phyloP scores from a whole-genome alignment of 2,329 filamentous ascomycete genomes.

The Fusarium brevicatenulatum region DNA sequence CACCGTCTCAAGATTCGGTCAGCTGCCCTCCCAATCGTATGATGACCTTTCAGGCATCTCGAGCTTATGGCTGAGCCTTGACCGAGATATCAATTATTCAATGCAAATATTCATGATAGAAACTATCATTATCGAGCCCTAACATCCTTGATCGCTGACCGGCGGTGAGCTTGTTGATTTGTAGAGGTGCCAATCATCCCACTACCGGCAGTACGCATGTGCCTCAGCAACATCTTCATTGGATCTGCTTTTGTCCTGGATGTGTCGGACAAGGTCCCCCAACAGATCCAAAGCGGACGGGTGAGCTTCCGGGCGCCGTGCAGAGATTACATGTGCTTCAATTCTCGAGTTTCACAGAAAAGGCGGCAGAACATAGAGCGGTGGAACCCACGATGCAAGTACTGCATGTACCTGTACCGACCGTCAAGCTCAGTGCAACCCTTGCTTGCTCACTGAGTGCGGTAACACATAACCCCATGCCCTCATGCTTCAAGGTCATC shows the following conservation, averaged over 20 bases:
- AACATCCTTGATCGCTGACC: constrained; percentile 29
- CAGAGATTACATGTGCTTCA: constrained; percentile 16
- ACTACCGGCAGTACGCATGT: constrained; percentile 31
- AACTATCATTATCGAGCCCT: constrained; percentile 4
- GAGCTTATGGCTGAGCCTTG: constrained; percentile 9
- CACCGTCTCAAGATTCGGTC: constrained; percentile 41
- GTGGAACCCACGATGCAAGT: constrained; percentile 33
- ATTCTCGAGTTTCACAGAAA: constrained; percentile 14
- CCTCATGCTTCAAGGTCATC: constrained; percentile 2
- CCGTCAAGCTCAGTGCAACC: not conserved
- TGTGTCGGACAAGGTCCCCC: constrained; percentile 18
- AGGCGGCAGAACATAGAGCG: constrained; percentile 19
- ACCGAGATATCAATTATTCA: constrained; percentile 5
- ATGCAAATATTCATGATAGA: constrained; percentile 9
- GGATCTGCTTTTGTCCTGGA: constrained; percentile 15
- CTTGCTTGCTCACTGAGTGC: constrained; percentile 1
- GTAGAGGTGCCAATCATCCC: constrained; percentile 35
- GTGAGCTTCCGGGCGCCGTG: constrained; percentile 26
- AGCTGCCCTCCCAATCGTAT: constrained; percentile 39
- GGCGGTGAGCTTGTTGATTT: constrained; percentile 37
- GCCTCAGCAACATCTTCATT: constrained; percentile 27
- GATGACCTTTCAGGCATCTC: constrained; percentile 29
- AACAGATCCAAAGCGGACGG: constrained; percentile 15
- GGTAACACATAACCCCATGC: constrained; percentile 13
- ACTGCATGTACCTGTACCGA: constrained; percentile 22